phyloP scores from a whole-genome alignment of 768 basidiomycete species.

The Atractiella rhizophila region DNA sequence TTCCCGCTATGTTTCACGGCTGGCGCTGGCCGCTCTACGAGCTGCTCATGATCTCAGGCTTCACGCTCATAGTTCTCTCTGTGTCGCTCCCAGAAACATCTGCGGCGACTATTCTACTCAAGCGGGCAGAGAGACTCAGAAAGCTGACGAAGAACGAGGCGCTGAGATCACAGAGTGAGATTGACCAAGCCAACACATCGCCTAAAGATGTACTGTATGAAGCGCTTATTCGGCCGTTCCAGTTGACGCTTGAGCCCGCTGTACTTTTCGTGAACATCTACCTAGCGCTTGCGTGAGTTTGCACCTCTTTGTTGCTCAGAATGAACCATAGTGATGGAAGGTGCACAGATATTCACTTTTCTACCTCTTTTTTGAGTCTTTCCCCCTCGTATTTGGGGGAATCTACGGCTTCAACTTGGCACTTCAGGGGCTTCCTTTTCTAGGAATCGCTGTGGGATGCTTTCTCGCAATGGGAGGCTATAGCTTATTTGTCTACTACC shows the following conservation, averaged over 20 bases:
- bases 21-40: slow-evolving; percentile 22
- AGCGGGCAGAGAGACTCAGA: slow-evolving; percentile 22
- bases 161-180: slow-evolving; percentile 18
- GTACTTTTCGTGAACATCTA: slow-evolving; percentile 8
- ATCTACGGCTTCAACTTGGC: background rate
- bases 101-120: slow-evolving; percentile 20
- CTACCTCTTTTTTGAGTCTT: slow-evolving; percentile 6
- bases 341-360: background rate
- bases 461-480: slow-evolving; percentile 1
- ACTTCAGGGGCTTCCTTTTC: slow-evolving; percentile 1
- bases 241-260: slow-evolving; percentile 8
- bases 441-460: slow-evolving; percentile 3
- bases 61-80: slow-evolving; percentile 17
- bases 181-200: slow-evolving; percentile 9
- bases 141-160: slow-evolving; percentile 21
- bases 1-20: slow-evolving; percentile 19
- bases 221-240: slow-evolving; percentile 9
- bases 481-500: slow-evolving; percentile 8
- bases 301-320: background rate
- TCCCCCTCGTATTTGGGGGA: slow-evolving; percentile 3
- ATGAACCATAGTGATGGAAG: background rate
- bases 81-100: slow-evolving; percentile 22
- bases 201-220: background rate
- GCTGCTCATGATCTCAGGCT: slow-evolving; percentile 20
- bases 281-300: slow-evolving; percentile 4